Evolutionary conservation across 139 green algal species (phyloP).

Genomic region (Chlamydomonas applanata): DNA sequence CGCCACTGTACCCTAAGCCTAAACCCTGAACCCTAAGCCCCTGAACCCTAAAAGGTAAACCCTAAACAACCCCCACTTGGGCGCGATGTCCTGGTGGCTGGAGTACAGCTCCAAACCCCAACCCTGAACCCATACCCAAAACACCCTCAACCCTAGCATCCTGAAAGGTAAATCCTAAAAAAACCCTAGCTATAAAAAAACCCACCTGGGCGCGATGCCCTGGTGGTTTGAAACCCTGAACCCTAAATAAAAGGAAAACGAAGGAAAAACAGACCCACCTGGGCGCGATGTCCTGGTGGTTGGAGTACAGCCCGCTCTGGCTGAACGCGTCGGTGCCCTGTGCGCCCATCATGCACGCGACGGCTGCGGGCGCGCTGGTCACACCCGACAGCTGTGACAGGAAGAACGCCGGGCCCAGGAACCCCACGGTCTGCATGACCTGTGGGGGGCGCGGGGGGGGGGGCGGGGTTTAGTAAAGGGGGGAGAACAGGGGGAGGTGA

Average conservation of each 20-base stretch:
- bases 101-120: constrained; percentile 97
- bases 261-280: constrained; percentile 17
- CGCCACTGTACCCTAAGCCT: too few species aligned
- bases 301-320: constrained; percentile 95
- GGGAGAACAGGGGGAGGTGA: background rate
- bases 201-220: too few species aligned
- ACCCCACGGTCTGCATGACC: constrained; percentile 90
- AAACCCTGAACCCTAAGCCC: too few species aligned
- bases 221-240: too few species aligned
- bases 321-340: constrained; percentile 93
- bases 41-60: too few species aligned
- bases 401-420: constrained; percentile 94
- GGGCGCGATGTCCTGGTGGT: constrained; percentile 97
- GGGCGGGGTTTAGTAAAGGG: too few species aligned
- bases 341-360: constrained; percentile 90
- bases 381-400: constrained; percentile 80
- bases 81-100: constrained; percentile 97
- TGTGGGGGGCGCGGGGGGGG: too few species aligned
- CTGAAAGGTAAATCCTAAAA: too few species aligned
- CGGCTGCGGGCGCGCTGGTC: constrained; percentile 57
- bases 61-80: constrained; percentile 30
- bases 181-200: too few species aligned
- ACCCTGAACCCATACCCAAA: too few species aligned
- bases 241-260: too few species aligned
- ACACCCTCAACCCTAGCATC: too few species aligned